Evolutionary conservation across 805 yeast species (phyloP).

Genomic region (Vanderwaltozyma tropicalis): DNA sequence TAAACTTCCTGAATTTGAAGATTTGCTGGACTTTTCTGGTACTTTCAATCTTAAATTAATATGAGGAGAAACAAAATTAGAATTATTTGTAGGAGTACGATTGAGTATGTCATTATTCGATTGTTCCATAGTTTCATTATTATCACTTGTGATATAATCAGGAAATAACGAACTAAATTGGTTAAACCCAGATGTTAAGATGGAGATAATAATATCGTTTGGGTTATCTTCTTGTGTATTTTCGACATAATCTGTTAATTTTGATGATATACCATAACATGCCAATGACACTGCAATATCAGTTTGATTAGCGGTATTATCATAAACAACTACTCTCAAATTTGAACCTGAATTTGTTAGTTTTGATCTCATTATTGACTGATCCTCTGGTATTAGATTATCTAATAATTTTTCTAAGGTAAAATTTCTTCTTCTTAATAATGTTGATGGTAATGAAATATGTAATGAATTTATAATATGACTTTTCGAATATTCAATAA

Average conservation of each 20-base stretch:
- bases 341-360: conserved; percentile 8
- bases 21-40: not conserved
- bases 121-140: not conserved
- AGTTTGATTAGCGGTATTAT: conserved; percentile 14
- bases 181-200: conserved; percentile 16
- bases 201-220: conserved; percentile 5
- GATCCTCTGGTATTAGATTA: conserved; percentile 46
- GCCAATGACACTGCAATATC: conserved; percentile 18
- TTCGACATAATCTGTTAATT: conserved; percentile 11
- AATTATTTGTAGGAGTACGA: not conserved
- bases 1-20: not conserved
- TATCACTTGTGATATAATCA: conserved; percentile 2
- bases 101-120: not conserved
- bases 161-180: conserved; percentile 14
- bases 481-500: conserved; percentile 52
- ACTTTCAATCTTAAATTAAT: conserved; percentile 5
- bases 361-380: conserved; percentile 2
- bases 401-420: conserved; percentile 51
- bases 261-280: conserved; percentile 21
- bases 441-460: conserved; percentile 82
- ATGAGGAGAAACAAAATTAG: not conserved
- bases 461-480: conserved; percentile 58
- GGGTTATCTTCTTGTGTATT: not conserved
- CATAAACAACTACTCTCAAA: conserved; percentile 19
- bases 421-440: conserved; percentile 66